Evolutionary conservation across 2,329 filamentous ascomycete genomes (phyloP), one percentile per base, ranked within the genome.

Genomic region (Penicillium brasilianum): DNA sequence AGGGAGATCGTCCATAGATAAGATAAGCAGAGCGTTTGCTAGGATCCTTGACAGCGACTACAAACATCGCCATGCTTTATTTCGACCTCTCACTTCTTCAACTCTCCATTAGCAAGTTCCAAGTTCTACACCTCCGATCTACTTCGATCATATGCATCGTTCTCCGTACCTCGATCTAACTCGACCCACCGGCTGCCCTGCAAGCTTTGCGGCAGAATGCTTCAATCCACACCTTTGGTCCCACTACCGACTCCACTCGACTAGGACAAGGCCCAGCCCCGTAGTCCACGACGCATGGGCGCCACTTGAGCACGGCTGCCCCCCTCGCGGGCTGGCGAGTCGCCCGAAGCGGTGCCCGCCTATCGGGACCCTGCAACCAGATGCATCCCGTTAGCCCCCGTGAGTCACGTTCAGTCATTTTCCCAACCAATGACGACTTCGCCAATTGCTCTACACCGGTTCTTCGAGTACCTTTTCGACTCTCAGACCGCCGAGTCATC

Each of bases 371-470:
- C 32, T 36, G 43, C 41, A n/a, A 22, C 32, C 16, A 48, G 51
- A 57, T 56, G 55, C 53, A 61, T 22, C 41, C 51, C 46, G 34
- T 28, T 28, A 50, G 55, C 51, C 18, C 18, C 34, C 51, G 37
- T 64, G 59, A 64, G 55, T 64, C 62, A 64, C 41, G n/a, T 9
- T 32, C 39, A 25, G n/a, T 56, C 53, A 46, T 56, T n/a, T 34
- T 43, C 14, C 30, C 43, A 39, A 22, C 58, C 51, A 61, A 63
- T 59, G n/a, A 39, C 3, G 3, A 34, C 10, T 25, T 2, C 46
- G 18, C 20, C 30, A 14, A 56, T 3, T 46, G 34, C 50, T 46
- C 39, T 37, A 18, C 41, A 56, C 53, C 53, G 53, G 8, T 48
- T 28, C 18, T 56, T 56, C 22, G 32, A 25, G 11, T 25, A 9